phyloP scores from a whole-genome alignment of 2,329 filamentous ascomycete genomes.

The Penicillium brevicompactum region DNA sequence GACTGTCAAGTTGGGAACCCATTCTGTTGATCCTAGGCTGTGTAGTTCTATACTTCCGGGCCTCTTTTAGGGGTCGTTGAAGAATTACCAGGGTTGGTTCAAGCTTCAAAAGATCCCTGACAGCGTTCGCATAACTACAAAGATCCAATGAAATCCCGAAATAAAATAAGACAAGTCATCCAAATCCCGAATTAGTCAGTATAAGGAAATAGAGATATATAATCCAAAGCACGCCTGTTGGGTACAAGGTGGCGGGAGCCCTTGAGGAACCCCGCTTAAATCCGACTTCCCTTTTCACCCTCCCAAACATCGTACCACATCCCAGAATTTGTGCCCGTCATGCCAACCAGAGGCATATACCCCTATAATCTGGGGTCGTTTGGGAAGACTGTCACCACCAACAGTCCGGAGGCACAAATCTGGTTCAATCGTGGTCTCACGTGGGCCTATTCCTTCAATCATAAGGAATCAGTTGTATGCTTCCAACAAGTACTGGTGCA shows the following conservation, averaged over 20 bases:
- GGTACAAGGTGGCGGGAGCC: slow-evolving; percentile 4
- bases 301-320: slow-evolving; percentile 5
- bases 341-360: slow-evolving; percentile 13
- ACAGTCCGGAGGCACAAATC: slow-evolving; percentile 32
- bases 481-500: slow-evolving; percentile 38
- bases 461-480: slow-evolving; percentile 41
- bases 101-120: neutral
- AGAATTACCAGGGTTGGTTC: neutral
- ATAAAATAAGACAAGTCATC: neutral
- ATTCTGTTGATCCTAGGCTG: too few species aligned
- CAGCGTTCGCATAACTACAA: neutral
- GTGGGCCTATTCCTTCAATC: slow-evolving; percentile 46
- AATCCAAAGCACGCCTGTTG: neutral
- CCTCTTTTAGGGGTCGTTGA: too few species aligned
- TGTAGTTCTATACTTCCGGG: neutral
- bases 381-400: slow-evolving; percentile 39
- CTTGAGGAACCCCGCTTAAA: slow-evolving; percentile 5
- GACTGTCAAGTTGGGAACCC: too few species aligned
- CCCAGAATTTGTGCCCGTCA: neutral
- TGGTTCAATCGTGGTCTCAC: slow-evolving; percentile 44
- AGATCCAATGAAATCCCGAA: neutral
- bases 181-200: neutral
- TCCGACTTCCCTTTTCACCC: slow-evolving; percentile 6
- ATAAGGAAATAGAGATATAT: neutral
- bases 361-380: slow-evolving; percentile 23